Base-by-base conservation (phyloP, 345 rosid genomes). In the Salix purpurea region DNA sequence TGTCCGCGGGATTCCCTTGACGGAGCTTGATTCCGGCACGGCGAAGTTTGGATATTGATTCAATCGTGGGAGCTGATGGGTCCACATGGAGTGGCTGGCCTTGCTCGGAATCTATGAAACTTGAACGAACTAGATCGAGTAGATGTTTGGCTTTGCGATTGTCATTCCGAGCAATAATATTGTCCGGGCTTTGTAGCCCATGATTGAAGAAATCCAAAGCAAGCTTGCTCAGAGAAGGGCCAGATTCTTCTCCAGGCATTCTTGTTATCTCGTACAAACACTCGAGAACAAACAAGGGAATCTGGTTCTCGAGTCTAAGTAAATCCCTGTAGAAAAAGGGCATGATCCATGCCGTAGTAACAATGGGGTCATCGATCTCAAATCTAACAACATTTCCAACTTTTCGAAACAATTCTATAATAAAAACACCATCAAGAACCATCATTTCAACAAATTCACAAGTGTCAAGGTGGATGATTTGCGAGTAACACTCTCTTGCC, bases 401-500 rank as follows among this genome's bases (percentile, higher is more conserved):
- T 88, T 85, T 91, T 2, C 94, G 84, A 73, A 93, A 88, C 79
- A 89, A 71, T 75, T 91, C 97, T 6, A 91, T 56, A 4, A 92
- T 56, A 71, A 91, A 92, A 73, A 88, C 79, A 7, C 90, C 94
- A 72, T 92, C 97, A 4, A 92, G 83, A 40, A 92, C 90, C 91
- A 92, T 81, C 87, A 91, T 85, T 75, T 92, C 94, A n/a, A 81
- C 61, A 65, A 91, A 91, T 15, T 88, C 91, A 6, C 84, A 84
- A 0, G 83, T 76, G 6, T 76, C 73, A 65, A 90, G 79, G 13
- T 64, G 73, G 34, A 90, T 84, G 4, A 74, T 67, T 83, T 93
- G 93, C 0, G 97, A 90, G 85, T 91, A 93, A 70, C 89, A 85
- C 21, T 87, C 94, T 83, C 96, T 86, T 0, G 91, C 91, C 5